A percentile compares a stretch with the other conserved stretches of the same genome.
Evolutionary conservation across 2,329 filamentous ascomycete species (phyloP).

Genomic region (Cercospora canescens): DNA sequence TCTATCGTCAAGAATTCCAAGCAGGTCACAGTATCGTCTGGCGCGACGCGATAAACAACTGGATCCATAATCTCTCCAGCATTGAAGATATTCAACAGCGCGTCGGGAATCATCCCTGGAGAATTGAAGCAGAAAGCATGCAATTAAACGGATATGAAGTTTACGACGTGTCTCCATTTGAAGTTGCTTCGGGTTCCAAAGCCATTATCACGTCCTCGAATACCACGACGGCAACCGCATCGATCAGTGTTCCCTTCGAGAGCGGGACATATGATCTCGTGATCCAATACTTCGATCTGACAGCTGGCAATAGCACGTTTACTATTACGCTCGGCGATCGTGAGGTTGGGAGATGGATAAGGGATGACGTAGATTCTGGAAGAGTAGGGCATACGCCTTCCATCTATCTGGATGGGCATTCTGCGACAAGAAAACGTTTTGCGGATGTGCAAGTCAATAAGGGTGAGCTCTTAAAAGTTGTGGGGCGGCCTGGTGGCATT

Average conservation of each 20-base stretch:
- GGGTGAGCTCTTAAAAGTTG: conserved; percentile 57
- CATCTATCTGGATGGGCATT: conserved; percentile 63
- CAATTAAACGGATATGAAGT: conserved; percentile 57
- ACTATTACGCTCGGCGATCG: conserved; percentile 55
- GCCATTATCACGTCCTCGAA: conserved; percentile 60
- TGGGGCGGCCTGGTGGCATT: conserved; percentile 58
- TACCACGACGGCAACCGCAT: conserved; percentile 52
- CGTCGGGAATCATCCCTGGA: conserved; percentile 62
- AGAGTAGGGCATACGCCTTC: conserved; percentile 60
- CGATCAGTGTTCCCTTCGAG: conserved; percentile 48
- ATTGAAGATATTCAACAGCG: conserved; percentile 59
- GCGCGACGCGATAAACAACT: conserved; percentile 66
- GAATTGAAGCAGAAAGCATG: conserved; percentile 72
- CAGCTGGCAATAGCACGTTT: conserved; percentile 59
- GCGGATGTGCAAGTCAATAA: conserved; percentile 51
- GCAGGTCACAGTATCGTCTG: conserved; percentile 70
- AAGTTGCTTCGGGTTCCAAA: conserved; percentile 57
- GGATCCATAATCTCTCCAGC: conserved; percentile 61
- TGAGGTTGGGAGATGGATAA: conserved; percentile 56
- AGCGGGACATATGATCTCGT: conserved; percentile 62
- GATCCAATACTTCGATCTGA: conserved; percentile 66
- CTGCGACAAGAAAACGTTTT: conserved; percentile 56
- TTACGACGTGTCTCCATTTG: conserved; percentile 57
- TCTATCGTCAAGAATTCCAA: conserved; percentile 63
- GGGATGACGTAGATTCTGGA: conserved; percentile 49